A percentile compares a stretch with the other conserved stretches of the same genome.
These are phyloP conservation scores for Saccharum officinarum DNA, from an alignment of 176 grass and related monocot genomes.

Conservation along the genomic window DNA sequence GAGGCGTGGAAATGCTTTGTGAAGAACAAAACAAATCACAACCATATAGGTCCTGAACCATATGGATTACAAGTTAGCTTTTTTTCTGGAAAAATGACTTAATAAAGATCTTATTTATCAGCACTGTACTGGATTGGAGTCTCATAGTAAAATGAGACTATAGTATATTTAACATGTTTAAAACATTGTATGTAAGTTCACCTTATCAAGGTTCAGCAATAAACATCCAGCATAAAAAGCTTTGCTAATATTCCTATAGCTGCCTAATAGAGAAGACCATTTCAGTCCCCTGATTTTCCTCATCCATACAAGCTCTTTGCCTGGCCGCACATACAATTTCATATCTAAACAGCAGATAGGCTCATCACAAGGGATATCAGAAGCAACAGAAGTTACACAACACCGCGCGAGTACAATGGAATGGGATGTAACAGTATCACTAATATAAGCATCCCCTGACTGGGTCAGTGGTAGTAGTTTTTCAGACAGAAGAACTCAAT, in stretches of 20 bases:
- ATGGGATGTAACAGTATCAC: not conserved
- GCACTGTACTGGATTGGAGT: not conserved
- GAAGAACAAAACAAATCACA: not conserved
- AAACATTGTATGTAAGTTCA: not conserved
- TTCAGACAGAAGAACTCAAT: not conserved
- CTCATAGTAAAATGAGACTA: too few relatives aligned
- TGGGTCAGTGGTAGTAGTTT: not conserved
- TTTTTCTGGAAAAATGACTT: not conserved
- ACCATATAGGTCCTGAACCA: not conserved
- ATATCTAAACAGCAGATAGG: not conserved
- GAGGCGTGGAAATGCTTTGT: not conserved
- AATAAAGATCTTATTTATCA: not conserved
- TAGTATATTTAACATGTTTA: too few relatives aligned
- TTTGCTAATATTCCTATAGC: not conserved
- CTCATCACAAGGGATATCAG: not conserved
- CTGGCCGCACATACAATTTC: not conserved
- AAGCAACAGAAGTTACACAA: not conserved
- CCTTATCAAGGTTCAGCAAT: not conserved
- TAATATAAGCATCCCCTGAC: not conserved
- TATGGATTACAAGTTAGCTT: not conserved
- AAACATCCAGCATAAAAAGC: slow-evolving; percentile 3
- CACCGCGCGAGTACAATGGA: not conserved
- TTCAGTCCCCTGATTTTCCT: not conserved
- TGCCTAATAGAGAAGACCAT: not conserved
- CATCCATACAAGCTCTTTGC: not conserved